Conservation (phyloP, 1,284 basidiomycete genomes). For the Pyrrhoderma noxium region DNA sequence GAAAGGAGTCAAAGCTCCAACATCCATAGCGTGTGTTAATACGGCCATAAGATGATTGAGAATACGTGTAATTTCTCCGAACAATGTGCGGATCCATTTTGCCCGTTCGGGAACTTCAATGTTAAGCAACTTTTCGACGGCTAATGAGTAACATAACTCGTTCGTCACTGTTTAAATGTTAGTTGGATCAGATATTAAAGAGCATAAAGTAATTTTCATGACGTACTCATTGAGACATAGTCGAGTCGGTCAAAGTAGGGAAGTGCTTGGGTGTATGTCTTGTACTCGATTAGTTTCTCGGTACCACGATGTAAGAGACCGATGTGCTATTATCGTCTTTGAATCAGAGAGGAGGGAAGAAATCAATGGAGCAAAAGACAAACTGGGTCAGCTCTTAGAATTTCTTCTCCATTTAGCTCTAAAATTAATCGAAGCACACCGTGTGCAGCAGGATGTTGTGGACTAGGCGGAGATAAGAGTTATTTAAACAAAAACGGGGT, state of each 20-base stretch:
- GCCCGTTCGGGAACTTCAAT: slow-evolving; percentile 98
- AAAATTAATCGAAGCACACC: slow-evolving; percentile 97
- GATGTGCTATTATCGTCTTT: slow-evolving; percentile 69
- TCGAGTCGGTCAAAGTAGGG: slow-evolving; percentile 99
- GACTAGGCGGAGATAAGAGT: no score
- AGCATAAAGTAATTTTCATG: slow-evolving; percentile 24
- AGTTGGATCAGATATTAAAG: neutral
- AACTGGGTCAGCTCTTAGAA: slow-evolving; percentile 85
- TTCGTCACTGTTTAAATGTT: slow-evolving; percentile 75
- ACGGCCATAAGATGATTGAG: slow-evolving; percentile 99
- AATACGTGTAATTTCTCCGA: slow-evolving; percentile 95
- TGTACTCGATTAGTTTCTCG: slow-evolving; percentile 99
- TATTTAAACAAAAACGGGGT: no score
- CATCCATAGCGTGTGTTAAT: slow-evolving; percentile 93
- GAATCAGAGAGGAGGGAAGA: slow-evolving; percentile 12
- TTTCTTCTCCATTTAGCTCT: slow-evolving; percentile 96
- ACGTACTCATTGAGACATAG: slow-evolving; percentile 94
- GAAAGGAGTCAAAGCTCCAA: slow-evolving; percentile 97
- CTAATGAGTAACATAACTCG: slow-evolving; percentile 93
- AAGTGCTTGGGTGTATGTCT: slow-evolving; percentile 97
- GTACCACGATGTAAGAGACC: slow-evolving; percentile 96
- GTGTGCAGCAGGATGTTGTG: slow-evolving; percentile 98
- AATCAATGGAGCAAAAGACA: slow-evolving; percentile 24
- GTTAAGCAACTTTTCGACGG: slow-evolving; percentile 97
- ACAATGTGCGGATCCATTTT: slow-evolving; percentile 97